Evolutionary conservation across 176 grass and related monocot genomes (phyloP).

Genomic region (Microstegium vimineum): DNA sequence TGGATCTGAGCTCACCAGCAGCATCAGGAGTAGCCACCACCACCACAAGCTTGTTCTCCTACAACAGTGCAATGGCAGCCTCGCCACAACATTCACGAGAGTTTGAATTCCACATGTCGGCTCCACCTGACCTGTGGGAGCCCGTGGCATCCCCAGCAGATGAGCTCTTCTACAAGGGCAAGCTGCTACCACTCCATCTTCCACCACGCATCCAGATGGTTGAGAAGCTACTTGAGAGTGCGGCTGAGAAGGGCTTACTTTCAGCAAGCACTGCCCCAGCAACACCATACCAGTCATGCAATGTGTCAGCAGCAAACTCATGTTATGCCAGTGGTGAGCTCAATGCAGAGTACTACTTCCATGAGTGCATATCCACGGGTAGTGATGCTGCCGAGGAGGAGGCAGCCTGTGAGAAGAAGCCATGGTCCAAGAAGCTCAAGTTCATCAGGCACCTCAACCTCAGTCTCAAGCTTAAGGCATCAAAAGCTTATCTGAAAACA

Average conservation of each 20-base stretch:
- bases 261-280: slow-evolving; percentile 45
- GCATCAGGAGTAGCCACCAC: slow-evolving; percentile 14
- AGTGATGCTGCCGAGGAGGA: slow-evolving; percentile 30
- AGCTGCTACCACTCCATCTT: slow-evolving; percentile 89
- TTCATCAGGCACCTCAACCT: slow-evolving; percentile 81
- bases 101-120: slow-evolving; percentile 93
- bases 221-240: slow-evolving; percentile 54
- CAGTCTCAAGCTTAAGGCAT: slow-evolving; percentile 83
- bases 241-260: slow-evolving; percentile 38
- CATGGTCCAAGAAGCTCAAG: slow-evolving; percentile 92
- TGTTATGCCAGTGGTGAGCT: slow-evolving; percentile 73
- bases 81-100: slow-evolving; percentile 50
- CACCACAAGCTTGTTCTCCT: slow-evolving; percentile 53
- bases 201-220: slow-evolving; percentile 80
- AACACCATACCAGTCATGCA: slow-evolving; percentile 79
- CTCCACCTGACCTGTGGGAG: slow-evolving; percentile 37
- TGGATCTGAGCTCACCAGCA: slow-evolving; percentile 62
- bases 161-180: slow-evolving; percentile 98
- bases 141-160: slow-evolving; percentile 81
- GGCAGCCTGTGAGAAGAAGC: slow-evolving; percentile 43
- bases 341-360: slow-evolving; percentile 68
- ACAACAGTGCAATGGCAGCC: slow-evolving; percentile 51
- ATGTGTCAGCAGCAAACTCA: slow-evolving; percentile 65
- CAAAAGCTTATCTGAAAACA: slow-evolving; percentile 83
- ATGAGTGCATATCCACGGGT: slow-evolving; percentile 43